Percentiles rank a stretch among this genome's conserved stretches.
Evolutionary conservation across 805 yeast genomes (phyloP).

Genomic region (Teunomyces pallodes): DNA sequence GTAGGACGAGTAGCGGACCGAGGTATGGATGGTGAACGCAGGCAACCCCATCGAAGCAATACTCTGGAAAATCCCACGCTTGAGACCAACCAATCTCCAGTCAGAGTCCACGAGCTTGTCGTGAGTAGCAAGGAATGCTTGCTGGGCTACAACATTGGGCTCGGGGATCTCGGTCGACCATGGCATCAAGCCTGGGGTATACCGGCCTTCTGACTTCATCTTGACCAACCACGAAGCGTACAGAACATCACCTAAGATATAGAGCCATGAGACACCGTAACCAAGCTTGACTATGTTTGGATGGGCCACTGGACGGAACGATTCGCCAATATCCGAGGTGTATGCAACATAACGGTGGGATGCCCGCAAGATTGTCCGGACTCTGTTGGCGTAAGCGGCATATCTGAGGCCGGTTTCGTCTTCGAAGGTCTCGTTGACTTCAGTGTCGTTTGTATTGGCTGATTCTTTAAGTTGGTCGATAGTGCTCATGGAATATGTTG

Average conservation of each 20-base stretch:
- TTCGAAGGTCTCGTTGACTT: conserved; percentile 7
- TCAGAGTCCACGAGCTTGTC: conserved; percentile 47
- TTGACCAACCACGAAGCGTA: conserved; percentile 72
- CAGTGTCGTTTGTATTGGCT: conserved; percentile 14
- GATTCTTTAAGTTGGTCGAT: conserved; percentile 8
- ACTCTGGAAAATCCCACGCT: conserved; percentile 77
- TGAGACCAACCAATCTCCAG: conserved; percentile 62
- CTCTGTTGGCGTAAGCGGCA: conserved; percentile 77
- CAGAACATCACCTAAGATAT: conserved; percentile 71
- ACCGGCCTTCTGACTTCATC: conserved; percentile 63
- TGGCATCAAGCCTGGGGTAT: conserved; percentile 59
- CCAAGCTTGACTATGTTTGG: conserved; percentile 63
- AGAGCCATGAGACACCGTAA: conserved; percentile 74
- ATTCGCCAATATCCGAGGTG: conserved; percentile 84
- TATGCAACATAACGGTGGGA: conserved; percentile 83
- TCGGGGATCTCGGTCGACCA: conserved; percentile 55
- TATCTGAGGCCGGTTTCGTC: conserved; percentile 51
- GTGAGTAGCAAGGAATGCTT: conserved; percentile 21
- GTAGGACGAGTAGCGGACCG: conserved; percentile 66
- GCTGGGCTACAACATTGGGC: conserved; percentile 37
- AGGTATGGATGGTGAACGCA: conserved; percentile 77
- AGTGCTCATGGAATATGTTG: neutral
- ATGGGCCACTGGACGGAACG: conserved; percentile 79
- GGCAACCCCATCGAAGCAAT: conserved; percentile 86
- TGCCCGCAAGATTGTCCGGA: conserved; percentile 67